These are phyloP conservation scores for Cicer chorassanicum DNA, from an alignment of 306 rosid species.

Conservation along the genomic window DNA sequence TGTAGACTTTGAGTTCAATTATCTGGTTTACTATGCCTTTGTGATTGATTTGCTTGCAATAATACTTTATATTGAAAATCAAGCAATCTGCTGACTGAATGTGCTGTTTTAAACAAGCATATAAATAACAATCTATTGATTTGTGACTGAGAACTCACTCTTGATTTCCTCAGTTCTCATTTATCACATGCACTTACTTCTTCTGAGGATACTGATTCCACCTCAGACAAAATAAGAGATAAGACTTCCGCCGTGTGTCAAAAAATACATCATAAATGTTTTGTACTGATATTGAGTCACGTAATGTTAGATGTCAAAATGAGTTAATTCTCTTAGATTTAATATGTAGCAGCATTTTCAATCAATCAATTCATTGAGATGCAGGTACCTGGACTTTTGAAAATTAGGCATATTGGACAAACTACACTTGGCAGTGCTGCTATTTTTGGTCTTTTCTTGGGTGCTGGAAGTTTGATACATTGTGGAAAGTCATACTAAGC, in stretches of 20 bases:
- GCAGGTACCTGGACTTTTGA: slow-evolving; percentile 88
- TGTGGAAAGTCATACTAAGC: slow-evolving; percentile 85
- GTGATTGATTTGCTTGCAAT: background rate
- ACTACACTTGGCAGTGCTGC: slow-evolving; percentile 85
- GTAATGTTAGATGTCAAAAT: background rate
- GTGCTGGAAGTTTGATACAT: slow-evolving; percentile 92
- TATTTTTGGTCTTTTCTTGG: slow-evolving; percentile 82
- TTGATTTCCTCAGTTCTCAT: slow-evolving; percentile 8
- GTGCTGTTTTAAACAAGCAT: slow-evolving; percentile 5
- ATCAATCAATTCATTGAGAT: slow-evolving; percentile 25
- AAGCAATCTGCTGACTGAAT: background rate
- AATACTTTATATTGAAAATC: background rate
- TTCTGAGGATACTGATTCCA: background rate
- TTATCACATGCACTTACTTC: too few species aligned
- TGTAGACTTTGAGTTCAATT: background rate
- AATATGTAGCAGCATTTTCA: slow-evolving; percentile 10
- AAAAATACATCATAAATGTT: slow-evolving; percentile 8
- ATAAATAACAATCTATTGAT: background rate
- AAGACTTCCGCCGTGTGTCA: background rate
- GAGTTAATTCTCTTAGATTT: background rate
- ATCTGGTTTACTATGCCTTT: slow-evolving; percentile 7
- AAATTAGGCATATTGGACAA: slow-evolving; percentile 84
- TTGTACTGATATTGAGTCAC: slow-evolving; percentile 14
- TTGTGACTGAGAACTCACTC: background rate
- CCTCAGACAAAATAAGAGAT: slow-evolving; percentile 1